Evolutionary conservation across 768 basidiomycete genomes (phyloP).

Genomic region (Macrocybe gigantea): DNA sequence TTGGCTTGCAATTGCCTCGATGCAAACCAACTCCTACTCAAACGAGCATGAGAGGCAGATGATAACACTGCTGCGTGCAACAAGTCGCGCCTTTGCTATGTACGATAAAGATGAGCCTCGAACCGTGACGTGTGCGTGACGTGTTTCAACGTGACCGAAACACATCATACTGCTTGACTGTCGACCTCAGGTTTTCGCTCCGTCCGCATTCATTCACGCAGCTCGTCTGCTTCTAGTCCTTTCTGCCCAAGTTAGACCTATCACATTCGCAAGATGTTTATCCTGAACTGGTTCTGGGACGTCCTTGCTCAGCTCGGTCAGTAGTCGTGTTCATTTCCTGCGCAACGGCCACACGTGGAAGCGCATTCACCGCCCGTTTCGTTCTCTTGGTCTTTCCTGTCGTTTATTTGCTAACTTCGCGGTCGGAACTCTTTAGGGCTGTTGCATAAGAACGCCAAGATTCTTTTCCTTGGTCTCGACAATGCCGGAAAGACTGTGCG

Average conservation of each 20-base stretch:
- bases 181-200: no score
- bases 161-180: no score
- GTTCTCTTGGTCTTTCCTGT: background rate
- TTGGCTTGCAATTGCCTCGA: no score
- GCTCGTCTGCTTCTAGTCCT: no score
- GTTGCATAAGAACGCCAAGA: conserved; percentile 98
- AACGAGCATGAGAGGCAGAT: no score
- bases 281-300: conserved; percentile 96
- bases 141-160: no score
- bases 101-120: no score
- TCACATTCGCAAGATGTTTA: conserved; percentile 52
- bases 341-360: background rate
- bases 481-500: conserved; percentile 98
- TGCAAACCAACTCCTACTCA: no score
- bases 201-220: no score
- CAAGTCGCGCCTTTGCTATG: no score
- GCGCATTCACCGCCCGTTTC: background rate
- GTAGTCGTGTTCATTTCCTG: conserved; percentile 14
- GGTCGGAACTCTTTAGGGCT: conserved; percentile 48
- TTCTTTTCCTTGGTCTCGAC: conserved; percentile 96
- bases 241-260: background rate
- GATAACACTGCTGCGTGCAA: no score
- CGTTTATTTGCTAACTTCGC: background rate
- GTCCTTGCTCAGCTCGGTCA: conserved; percentile 88
- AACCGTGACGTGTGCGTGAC: no score